Conservation (phyloP, 768 basidiomycete species). For the Leucocoprinus birnbaumii region DNA sequence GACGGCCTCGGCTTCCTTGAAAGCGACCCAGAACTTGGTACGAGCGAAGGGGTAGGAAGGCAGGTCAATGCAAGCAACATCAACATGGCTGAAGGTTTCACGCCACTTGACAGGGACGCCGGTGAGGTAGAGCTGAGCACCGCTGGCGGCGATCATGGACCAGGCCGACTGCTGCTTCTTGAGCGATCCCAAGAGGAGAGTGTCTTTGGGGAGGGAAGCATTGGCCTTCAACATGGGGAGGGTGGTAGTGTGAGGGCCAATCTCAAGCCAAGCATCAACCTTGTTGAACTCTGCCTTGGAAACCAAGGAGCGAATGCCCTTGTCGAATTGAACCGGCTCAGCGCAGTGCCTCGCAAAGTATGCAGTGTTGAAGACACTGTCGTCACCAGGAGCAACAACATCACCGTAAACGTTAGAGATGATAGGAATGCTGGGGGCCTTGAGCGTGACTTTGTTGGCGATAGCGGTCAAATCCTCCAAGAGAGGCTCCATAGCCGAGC, state of each 20-base stretch:
- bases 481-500: slow-evolving; percentile 57
- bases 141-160: slow-evolving; percentile 39
- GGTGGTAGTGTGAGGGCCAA: slow-evolving; percentile 59
- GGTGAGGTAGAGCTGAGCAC: slow-evolving; percentile 47
- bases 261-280: slow-evolving; percentile 56
- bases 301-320: slow-evolving; percentile 42
- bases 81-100: slow-evolving; percentile 45
- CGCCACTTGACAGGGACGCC: slow-evolving; percentile 49
- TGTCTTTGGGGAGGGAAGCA: slow-evolving; percentile 25
- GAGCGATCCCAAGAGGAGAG: slow-evolving; percentile 50
- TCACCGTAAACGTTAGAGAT: slow-evolving; percentile 60
- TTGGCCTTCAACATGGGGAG: slow-evolving; percentile 55
- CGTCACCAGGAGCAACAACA: slow-evolving; percentile 51
- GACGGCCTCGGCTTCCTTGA: slow-evolving; percentile 24
- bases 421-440: slow-evolving; percentile 52
- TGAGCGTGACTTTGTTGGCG: slow-evolving; percentile 32
- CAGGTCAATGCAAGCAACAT: slow-evolving; percentile 42
- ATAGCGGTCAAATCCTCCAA: slow-evolving; percentile 43
- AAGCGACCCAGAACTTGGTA: slow-evolving; percentile 57
- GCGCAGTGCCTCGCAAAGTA: slow-evolving; percentile 40
- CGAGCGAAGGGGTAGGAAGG: slow-evolving; percentile 64
- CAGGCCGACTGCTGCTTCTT: slow-evolving; percentile 32
- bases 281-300: slow-evolving; percentile 20
- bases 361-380: slow-evolving; percentile 47
- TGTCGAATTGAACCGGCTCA: slow-evolving; percentile 53